A percentile compares a stretch with the other conserved stretches of the same genome.
Conservation (phyloP, 2,329 filamentous ascomycete genomes). For the Aureobasidium musti region DNA sequence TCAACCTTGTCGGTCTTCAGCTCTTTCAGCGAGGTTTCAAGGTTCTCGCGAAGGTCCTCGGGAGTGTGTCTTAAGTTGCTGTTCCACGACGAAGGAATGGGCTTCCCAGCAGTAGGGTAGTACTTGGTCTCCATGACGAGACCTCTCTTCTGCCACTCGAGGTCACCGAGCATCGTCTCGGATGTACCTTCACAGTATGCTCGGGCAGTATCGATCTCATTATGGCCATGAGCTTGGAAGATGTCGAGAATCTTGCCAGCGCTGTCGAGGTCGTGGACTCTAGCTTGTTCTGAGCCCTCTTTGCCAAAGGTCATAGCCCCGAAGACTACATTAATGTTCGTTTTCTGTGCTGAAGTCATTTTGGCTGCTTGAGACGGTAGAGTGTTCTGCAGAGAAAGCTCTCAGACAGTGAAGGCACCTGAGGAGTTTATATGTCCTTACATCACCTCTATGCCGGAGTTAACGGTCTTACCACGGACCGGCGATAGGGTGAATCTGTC, state of each 20-base stretch:
- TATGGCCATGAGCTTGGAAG: slow-evolving; percentile 39
- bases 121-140: slow-evolving; percentile 39
- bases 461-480: slow-evolving; percentile 6
- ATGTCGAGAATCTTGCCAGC: slow-evolving; percentile 35
- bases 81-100: slow-evolving; percentile 32
- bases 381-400: slow-evolving; percentile 36
- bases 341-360: slow-evolving; percentile 34
- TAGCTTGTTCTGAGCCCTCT: slow-evolving; percentile 34
- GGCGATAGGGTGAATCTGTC: background rate
- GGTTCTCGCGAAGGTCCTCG: slow-evolving; percentile 40
- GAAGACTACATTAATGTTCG: slow-evolving; percentile 34
- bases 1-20: slow-evolving; percentile 48
- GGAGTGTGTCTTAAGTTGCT: slow-evolving; percentile 36
- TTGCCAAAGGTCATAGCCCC: slow-evolving; percentile 36
- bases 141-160: slow-evolving; percentile 37
- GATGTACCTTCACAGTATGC: slow-evolving; percentile 36
- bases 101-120: slow-evolving; percentile 34
- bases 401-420: background rate
- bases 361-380: slow-evolving; percentile 32
- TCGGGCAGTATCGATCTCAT: slow-evolving; percentile 39
- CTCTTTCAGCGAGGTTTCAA: slow-evolving; percentile 46
- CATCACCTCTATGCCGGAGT: slow-evolving; percentile 2
- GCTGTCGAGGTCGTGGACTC: slow-evolving; percentile 34
- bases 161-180: slow-evolving; percentile 37
- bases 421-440: slow-evolving; percentile 3